phyloP scores from a whole-genome alignment of 768 basidiomycete genomes.

The Tricholoma furcatifolium region DNA sequence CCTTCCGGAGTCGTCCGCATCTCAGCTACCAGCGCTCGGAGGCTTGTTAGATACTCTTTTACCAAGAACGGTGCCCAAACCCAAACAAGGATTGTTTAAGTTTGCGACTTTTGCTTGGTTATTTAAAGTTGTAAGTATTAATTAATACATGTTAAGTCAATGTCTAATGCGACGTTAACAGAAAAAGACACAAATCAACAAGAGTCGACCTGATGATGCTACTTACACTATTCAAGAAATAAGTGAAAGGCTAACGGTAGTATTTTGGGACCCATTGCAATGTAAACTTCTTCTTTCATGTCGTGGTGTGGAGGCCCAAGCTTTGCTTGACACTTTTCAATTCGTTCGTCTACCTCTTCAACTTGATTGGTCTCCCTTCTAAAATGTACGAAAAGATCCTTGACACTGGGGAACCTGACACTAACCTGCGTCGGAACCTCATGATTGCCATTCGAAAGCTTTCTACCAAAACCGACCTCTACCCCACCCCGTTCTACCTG shows the following conservation, averaged over 20 bases:
- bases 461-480: constrained; percentile 8
- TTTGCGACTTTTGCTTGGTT: background rate
- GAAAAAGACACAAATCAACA: background rate
- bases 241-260: background rate
- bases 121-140: background rate
- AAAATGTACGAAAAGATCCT: background rate
- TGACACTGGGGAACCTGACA: background rate
- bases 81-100: background rate
- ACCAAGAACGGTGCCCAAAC: background rate
- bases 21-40: background rate
- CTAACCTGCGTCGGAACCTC: constrained; percentile 2
- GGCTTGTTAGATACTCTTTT: background rate
- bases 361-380: background rate
- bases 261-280: background rate
- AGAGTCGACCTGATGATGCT: background rate
- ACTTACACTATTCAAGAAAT: background rate
- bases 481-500: constrained; percentile 3
- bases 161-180: background rate
- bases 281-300: constrained; percentile 1
- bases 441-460: constrained; percentile 12
- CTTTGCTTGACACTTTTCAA: constrained; percentile 5
- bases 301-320: background rate
- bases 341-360: background rate
- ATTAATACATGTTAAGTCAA: background rate
- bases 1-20: background rate